Conservation (phyloP, 495 filamentous ascomycete species). For the Penicillium steckii region DNA sequence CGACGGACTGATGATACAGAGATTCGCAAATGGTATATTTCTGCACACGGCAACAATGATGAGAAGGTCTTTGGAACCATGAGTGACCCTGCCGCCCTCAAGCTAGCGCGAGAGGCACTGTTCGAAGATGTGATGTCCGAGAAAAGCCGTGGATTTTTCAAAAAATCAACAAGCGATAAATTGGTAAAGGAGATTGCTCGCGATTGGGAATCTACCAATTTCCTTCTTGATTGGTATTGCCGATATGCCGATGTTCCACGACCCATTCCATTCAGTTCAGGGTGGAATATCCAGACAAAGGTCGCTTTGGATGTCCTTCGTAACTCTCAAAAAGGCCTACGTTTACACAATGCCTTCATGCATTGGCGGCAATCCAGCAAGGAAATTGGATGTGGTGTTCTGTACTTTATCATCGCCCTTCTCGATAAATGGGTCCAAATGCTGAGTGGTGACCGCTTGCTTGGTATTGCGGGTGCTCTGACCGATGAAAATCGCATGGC, state of each 20-base stretch:
- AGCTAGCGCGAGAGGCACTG: conserved; percentile 47
- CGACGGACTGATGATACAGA: conserved; percentile 47
- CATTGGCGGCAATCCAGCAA: conserved; percentile 58
- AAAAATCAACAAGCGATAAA: conserved; percentile 38
- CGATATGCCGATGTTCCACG: conserved; percentile 47
- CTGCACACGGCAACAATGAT: conserved; percentile 30
- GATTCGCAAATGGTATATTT: conserved; percentile 48
- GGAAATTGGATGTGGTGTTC: conserved; percentile 56
- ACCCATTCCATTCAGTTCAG: conserved; percentile 58
- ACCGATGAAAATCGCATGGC: conserved; percentile 47
- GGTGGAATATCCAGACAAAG: conserved; percentile 59
- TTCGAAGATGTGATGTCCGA: conserved; percentile 45
- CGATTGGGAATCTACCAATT: conserved; percentile 57
- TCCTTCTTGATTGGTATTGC: conserved; percentile 60
- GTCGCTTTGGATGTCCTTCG: conserved; percentile 54
- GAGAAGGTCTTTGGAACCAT: conserved; percentile 37
- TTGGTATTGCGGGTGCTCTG: conserved; percentile 38
- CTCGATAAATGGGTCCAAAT: conserved; percentile 60
- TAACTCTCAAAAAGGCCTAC: conserved; percentile 55
- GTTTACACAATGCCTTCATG: conserved; percentile 60
- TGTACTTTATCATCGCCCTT: conserved; percentile 60
- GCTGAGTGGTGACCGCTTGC: conserved; percentile 42
- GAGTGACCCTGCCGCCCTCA: conserved; percentile 44
- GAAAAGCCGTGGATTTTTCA: conserved; percentile 39
- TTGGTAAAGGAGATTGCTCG: conserved; percentile 49